These are phyloP conservation scores for Dendrobium officinale DNA, from an alignment of 106 monocot species.

Conservation along the genomic window DNA sequence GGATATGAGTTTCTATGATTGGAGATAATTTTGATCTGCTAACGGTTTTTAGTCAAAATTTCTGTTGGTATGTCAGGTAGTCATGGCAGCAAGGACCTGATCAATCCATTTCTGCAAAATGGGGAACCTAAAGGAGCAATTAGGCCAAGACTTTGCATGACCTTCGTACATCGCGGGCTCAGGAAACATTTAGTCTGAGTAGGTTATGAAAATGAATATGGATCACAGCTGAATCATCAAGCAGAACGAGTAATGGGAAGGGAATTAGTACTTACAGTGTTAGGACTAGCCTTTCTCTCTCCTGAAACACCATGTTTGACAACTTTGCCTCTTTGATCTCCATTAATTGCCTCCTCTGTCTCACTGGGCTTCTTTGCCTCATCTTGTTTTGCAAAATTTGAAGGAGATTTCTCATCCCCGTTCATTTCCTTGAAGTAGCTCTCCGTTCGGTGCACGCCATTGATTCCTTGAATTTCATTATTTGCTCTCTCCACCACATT, in stretches of 20 bases:
- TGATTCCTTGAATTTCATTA: background rate
- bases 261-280: background rate
- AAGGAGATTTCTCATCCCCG: background rate
- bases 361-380: background rate
- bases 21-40: background rate
- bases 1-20: background rate
- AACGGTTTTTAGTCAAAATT: background rate
- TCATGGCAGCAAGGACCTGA: background rate
- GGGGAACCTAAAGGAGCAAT: conserved; percentile 26
- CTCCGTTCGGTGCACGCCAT: background rate
- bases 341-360: background rate
- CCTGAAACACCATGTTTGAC: background rate
- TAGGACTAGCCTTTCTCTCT: background rate
- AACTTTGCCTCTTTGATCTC: background rate
- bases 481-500: too few species aligned
- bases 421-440: background rate
- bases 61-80: background rate
- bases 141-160: conserved; percentile 26
- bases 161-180: conserved; percentile 7
- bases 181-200: background rate
- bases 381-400: background rate
- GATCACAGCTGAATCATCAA: background rate
- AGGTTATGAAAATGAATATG: background rate
- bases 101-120: conserved; percentile 3
- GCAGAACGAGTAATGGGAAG: background rate